phyloP scores from a whole-genome alignment of 345 rosid genomes.

The sweet orange (Citrus sinensis) region DVS_A1.0 CM039161.1:23143001-23143500 shows the following conservation, averaged over 20 bases:
- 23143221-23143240: not conserved
- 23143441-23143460: not conserved
- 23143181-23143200: not conserved
- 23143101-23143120: conserved; percentile 50
- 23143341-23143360: conserved; percentile 16
- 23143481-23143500: not conserved
- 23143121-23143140: not conserved
- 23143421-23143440: conserved; percentile 3
- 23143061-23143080: conserved; percentile 40
- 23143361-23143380: conserved; percentile 11
- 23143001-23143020: not conserved
- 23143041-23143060: not conserved
- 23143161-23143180: conserved; percentile 5
- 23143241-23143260: conserved; percentile 15
- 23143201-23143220: not conserved
- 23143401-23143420: conserved; percentile 24
- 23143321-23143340: conserved; percentile 8
- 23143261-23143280: conserved; percentile 34
- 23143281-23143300: conserved; percentile 2
- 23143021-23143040: not conserved
- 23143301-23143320: conserved; percentile 23
- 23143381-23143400: conserved; percentile 16
- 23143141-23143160: not conserved
- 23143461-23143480: not conserved
- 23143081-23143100: conserved; percentile 48